Evolutionary conservation across 495 filamentous ascomycete species (phyloP).

Genomic region (Sphaerosporella brunnea): DNA sequence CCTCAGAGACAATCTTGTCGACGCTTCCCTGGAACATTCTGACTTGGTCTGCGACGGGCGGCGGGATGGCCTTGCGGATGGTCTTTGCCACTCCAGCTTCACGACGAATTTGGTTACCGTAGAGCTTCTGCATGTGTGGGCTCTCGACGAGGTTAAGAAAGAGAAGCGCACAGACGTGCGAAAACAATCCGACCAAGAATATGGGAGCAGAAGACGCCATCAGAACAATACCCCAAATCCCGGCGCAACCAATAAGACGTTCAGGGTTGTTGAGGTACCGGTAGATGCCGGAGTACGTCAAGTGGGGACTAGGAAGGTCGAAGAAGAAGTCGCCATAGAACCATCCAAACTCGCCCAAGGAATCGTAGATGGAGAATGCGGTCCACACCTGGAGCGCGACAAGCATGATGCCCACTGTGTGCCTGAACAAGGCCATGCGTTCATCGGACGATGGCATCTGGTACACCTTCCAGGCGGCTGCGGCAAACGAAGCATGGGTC

Average conservation of each 20-base stretch:
- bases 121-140: constrained; percentile 97
- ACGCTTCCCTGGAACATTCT: constrained; percentile 59
- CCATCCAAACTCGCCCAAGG: constrained; percentile 95
- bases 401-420: constrained; percentile 64
- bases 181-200: constrained; percentile 65
- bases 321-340: constrained; percentile 99
- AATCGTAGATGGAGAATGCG: constrained; percentile 81
- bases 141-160: constrained; percentile 92
- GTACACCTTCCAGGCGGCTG: constrained; percentile 94
- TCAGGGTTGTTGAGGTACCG: constrained; percentile 96
- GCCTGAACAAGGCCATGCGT: constrained; percentile 65
- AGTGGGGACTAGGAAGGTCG: constrained; percentile 59
- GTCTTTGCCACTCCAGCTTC: constrained; percentile 85
- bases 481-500: constrained; percentile 75
- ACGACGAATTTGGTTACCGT: constrained; percentile 62
- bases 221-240: constrained; percentile 87
- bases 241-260: constrained; percentile 78
- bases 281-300: constrained; percentile 94
- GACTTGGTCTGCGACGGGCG: constrained; percentile 43
- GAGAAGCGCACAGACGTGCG: constrained; percentile 63
- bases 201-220: constrained; percentile 75
- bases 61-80: constrained; percentile 70
- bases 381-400: constrained; percentile 88
- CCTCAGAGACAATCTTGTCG: constrained; percentile 70
- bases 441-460: constrained; percentile 63